Percentiles rank a stretch among this genome's conserved stretches.
Conservation (phyloP, 768 basidiomycete genomes). For the Candolleomyces aberdarensis region DNA sequence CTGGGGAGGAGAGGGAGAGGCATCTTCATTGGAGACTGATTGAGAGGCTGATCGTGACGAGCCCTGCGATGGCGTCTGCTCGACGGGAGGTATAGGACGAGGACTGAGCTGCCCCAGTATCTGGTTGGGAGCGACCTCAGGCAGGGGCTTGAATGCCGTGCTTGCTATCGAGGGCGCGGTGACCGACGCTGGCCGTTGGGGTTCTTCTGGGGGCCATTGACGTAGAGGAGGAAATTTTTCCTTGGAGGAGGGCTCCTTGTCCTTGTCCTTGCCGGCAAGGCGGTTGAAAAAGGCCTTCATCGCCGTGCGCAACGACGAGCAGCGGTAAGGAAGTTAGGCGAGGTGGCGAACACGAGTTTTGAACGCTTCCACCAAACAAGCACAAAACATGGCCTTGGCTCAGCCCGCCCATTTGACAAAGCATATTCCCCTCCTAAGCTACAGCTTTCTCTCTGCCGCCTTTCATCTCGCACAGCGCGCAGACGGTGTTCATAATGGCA, state of each 20-base stretch:
- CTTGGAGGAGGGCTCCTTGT: slow-evolving; percentile 46
- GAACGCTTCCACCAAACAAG: slow-evolving; percentile 27
- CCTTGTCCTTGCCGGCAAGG: slow-evolving; percentile 68
- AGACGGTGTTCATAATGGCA: slow-evolving; percentile 71
- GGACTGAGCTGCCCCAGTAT: slow-evolving; percentile 30
- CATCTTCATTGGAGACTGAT: slow-evolving; percentile 4
- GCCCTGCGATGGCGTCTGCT: slow-evolving; percentile 16
- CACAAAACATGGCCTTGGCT: slow-evolving; percentile 27
- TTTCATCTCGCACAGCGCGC: slow-evolving; percentile 56
- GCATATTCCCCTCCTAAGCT: slow-evolving; percentile 47
- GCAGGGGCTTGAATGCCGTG: slow-evolving; percentile 66
- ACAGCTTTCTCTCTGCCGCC: slow-evolving; percentile 30
- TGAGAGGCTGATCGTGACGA: slow-evolving; percentile 28
- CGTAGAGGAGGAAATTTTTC: slow-evolving; percentile 72
- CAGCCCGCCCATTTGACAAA: slow-evolving; percentile 64
- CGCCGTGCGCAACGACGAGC: slow-evolving; percentile 15
- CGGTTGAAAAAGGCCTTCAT: slow-evolving; percentile 88
- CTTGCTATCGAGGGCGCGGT: slow-evolving; percentile 44
- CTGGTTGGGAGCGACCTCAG: slow-evolving; percentile 51
- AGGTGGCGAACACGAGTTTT: slow-evolving; percentile 24
- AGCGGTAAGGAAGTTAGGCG: slow-evolving; percentile 5
- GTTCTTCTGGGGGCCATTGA: slow-evolving; percentile 59
- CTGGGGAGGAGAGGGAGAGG: background rate
- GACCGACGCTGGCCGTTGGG: slow-evolving; percentile 21
- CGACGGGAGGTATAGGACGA: slow-evolving; percentile 28